Conservation (phyloP, 306 rosid species). For the Trichosanthes cucumerina region DNA sequence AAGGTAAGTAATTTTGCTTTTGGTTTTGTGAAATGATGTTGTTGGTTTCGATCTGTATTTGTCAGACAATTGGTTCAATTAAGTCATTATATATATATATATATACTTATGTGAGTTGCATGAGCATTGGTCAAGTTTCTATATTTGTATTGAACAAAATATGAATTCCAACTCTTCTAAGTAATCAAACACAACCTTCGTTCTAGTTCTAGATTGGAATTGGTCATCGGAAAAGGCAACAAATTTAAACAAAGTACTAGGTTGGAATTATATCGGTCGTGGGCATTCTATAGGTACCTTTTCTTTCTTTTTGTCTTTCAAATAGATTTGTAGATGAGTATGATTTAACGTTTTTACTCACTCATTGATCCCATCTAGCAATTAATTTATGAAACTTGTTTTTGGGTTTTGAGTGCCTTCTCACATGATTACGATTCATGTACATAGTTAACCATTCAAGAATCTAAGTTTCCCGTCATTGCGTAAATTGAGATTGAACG, state of each 20-base stretch:
- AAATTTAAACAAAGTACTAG: not conserved
- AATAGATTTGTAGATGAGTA: not conserved
- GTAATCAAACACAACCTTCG: too few relatives aligned
- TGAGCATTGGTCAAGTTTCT: too few relatives aligned
- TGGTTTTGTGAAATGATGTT: too few relatives aligned
- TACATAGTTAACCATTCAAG: not conserved
- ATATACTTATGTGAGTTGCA: too few relatives aligned
- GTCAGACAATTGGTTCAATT: too few relatives aligned
- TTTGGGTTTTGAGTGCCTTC: not conserved
- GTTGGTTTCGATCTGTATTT: too few relatives aligned
- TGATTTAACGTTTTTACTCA: not conserved
- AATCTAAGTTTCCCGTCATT: not conserved
- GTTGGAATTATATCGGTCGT: not conserved
- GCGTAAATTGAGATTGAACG: not conserved
- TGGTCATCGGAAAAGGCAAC: constrained; percentile 15
- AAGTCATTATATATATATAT: too few relatives aligned
- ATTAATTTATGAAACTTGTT: not conserved
- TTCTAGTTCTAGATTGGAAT: constrained; percentile 32
- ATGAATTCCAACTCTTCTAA: too few relatives aligned
- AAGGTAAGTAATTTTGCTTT: too few relatives aligned
- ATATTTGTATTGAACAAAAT: too few relatives aligned
- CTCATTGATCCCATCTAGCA: constrained; percentile 1
- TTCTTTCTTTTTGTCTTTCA: not conserved
- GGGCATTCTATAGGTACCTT: constrained; percentile 6
- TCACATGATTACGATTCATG: not conserved